These are phyloP conservation scores for Dendrobium catenatum DNA, from an alignment of 106 monocot species.

Conservation along the genomic window DNA sequence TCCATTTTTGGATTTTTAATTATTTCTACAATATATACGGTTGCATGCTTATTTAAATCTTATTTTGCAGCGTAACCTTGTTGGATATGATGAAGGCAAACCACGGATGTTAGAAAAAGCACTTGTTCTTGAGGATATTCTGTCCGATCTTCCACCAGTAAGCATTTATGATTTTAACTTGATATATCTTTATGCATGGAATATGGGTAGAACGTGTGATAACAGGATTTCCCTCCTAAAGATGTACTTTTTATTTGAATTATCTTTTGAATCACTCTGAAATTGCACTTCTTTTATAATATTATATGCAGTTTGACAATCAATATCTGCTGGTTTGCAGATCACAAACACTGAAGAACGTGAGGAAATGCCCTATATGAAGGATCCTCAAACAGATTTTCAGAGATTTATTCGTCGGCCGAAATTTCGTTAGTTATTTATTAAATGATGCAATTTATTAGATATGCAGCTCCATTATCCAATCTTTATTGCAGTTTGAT, in stretches of 20 bases:
- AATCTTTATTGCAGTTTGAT: background rate
- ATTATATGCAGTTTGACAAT: background rate
- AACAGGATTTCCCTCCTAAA: background rate
- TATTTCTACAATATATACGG: conserved; percentile 1
- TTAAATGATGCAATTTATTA: background rate
- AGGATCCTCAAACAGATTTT: conserved; percentile 28
- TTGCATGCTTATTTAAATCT: background rate
- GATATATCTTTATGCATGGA: background rate
- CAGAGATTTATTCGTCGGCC: conserved; percentile 18
- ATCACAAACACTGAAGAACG: conserved; percentile 20
- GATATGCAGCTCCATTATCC: background rate
- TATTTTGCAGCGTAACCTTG: conserved; percentile 60
- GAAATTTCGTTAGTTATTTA: conserved; percentile 14
- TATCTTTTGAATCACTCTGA: background rate
- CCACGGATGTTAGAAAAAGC: conserved; percentile 52
- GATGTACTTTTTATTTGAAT: background rate
- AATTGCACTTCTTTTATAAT: background rate
- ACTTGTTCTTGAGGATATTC: conserved; percentile 62
- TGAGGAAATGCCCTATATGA: conserved; percentile 19
- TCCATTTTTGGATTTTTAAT: background rate
- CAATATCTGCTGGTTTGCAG: conserved; percentile 5
- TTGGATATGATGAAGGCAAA: conserved; percentile 66
- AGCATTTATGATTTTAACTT: conserved; percentile 3
- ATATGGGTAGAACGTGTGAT: background rate
- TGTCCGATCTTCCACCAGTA: conserved; percentile 94